Conservation (phyloP, 78 protist genomes). For the Planoprotostelium fungivorum region DNA sequence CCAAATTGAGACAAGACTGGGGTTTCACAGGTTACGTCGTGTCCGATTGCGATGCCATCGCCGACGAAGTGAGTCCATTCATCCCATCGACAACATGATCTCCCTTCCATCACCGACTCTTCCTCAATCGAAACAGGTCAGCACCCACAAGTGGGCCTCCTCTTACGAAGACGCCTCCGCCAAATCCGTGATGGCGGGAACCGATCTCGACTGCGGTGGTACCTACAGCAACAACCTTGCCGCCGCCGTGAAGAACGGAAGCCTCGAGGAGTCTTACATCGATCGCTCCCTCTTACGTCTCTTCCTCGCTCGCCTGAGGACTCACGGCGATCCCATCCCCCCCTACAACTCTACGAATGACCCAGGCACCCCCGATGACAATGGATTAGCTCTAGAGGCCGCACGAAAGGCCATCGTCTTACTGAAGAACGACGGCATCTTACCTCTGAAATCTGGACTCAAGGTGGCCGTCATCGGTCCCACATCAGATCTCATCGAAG, state of each 20-base stretch:
- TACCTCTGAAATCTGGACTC: conserved; percentile 20
- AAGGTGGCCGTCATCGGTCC: conserved; percentile 22
- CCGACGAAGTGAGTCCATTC: not conserved
- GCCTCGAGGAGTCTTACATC: not conserved
- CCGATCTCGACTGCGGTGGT: conserved; percentile 8
- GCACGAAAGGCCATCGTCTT: conserved; percentile 28
- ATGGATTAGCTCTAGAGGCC: not conserved
- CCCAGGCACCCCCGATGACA: too few species aligned
- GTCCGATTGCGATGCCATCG: conserved; percentile 37
- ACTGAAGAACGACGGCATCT: conserved; percentile 35
- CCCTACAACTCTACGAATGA: not conserved
- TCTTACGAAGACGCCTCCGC: not conserved
- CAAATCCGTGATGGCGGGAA: not conserved
- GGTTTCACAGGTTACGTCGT: conserved; percentile 51
- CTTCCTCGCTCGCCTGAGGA: not conserved
- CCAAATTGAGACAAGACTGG: conserved; percentile 9
- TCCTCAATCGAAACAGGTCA: not conserved
- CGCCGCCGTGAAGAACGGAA: conserved; percentile 22
- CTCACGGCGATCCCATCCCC: not conserved
- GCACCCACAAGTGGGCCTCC: not conserved
- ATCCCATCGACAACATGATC: too few species aligned
- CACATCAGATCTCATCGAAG: not conserved
- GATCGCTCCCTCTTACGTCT: conserved; percentile 1
- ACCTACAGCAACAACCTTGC: not conserved
- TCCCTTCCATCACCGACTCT: not conserved